Conservation (phyloP, 306 rosid genomes). For the Echinosophora koreensis region DNA sequence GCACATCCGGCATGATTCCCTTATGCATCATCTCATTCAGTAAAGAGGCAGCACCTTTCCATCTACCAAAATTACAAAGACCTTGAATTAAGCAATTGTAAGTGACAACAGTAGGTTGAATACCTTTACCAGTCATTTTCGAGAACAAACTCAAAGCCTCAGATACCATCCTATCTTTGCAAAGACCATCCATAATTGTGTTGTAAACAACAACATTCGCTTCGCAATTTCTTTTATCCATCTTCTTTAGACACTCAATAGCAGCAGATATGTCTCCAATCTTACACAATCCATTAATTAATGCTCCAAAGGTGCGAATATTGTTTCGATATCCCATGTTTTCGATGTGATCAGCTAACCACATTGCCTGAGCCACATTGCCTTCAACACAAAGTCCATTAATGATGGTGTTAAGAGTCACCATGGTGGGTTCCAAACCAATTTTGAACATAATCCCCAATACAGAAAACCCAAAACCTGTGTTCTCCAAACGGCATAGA, state of each 20-base stretch:
- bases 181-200: constrained; percentile 12
- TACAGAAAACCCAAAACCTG: constrained; percentile 29
- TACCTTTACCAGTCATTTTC: constrained; percentile 13
- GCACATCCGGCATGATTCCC: constrained; percentile 3
- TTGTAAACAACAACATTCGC: background rate
- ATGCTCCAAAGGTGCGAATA: background rate
- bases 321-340: background rate
- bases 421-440: constrained; percentile 5
- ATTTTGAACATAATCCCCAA: constrained; percentile 17
- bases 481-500: constrained; percentile 8
- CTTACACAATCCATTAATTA: constrained; percentile 20
- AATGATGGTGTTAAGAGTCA: constrained; percentile 7
- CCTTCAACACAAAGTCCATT: constrained; percentile 38
- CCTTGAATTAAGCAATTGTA: constrained; percentile 40
- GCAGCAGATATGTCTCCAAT: background rate
- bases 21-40: constrained; percentile 23
- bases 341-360: background rate
- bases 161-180: background rate
- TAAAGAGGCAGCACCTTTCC: constrained; percentile 28
- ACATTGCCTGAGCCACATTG: background rate
- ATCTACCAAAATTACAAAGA: constrained; percentile 4
- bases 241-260: background rate
- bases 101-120: constrained; percentile 21
- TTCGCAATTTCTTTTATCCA: background rate
- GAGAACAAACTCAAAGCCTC: background rate